Evolutionary conservation across 129 eudicot species (phyloP).

Genomic region (Chrysanthemum seticuspe): DNA sequence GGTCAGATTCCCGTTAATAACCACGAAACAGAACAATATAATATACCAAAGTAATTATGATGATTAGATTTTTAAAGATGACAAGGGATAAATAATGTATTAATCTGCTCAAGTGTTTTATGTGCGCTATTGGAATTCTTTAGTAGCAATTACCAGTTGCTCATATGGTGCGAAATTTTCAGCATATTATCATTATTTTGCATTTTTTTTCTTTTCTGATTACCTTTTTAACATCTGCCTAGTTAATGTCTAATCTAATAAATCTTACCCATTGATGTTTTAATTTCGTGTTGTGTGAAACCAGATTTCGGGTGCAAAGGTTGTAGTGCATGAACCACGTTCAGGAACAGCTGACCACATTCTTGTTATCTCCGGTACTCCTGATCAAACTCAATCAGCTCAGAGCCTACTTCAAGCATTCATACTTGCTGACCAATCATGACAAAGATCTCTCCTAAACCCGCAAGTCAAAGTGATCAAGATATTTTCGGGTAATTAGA

Average conservation of each 20-base stretch:
- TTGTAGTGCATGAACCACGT: slow-evolving; percentile 49
- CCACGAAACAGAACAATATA: too few species aligned
- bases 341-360: slow-evolving; percentile 59
- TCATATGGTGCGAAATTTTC: background rate
- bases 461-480: slow-evolving; percentile 6
- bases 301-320: slow-evolving; percentile 93
- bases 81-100: too few species aligned
- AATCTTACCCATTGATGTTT: slow-evolving; percentile 6
- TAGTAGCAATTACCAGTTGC: background rate
- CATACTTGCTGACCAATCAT: slow-evolving; percentile 59
- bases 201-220: background rate
- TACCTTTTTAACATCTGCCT: background rate
- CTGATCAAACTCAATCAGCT: slow-evolving; percentile 76
- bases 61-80: too few species aligned
- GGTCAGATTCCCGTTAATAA: too few species aligned
- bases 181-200: too few species aligned
- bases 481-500: slow-evolving; percentile 13
- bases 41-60: background rate
- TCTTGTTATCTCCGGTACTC: slow-evolving; percentile 77
- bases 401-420: slow-evolving; percentile 96
- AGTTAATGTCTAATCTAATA: background rate
- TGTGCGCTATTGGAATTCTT: background rate
- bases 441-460: slow-evolving; percentile 21
- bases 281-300: slow-evolving; percentile 10
- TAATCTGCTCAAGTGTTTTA: background rate